These are phyloP conservation scores for Chrysopogon serrulatus DNA, from an alignment of 176 grass and related monocot species.

Conservation along the genomic window DNA sequence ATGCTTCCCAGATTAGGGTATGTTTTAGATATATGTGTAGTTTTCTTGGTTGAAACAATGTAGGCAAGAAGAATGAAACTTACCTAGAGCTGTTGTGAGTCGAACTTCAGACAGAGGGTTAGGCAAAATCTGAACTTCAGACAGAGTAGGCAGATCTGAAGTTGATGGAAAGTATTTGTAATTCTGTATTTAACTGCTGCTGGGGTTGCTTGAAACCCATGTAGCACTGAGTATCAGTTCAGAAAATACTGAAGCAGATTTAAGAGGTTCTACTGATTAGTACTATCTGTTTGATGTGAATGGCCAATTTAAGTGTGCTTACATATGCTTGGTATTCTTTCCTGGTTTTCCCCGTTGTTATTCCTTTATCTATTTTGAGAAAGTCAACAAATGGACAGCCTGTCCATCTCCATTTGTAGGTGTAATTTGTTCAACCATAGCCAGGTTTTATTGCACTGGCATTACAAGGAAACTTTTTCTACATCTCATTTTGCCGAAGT, in stretches of 20 bases:
- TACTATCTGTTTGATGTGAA: not conserved
- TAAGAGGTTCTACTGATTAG: not conserved
- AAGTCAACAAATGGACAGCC: not conserved
- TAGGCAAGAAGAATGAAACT: constrained; percentile 20
- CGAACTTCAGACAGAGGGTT: not conserved
- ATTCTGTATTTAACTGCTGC: not conserved
- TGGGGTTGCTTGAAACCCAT: constrained; percentile 13
- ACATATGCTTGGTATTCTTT: not conserved
- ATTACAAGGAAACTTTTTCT: not conserved
- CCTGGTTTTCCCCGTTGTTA: not conserved
- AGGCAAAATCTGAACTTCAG: constrained; percentile 6
- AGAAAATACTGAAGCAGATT: not conserved
- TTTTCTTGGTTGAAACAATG: constrained; percentile 23
- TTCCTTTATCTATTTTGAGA: not conserved
- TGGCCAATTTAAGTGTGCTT: not conserved
- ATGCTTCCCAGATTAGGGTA: constrained; percentile 26
- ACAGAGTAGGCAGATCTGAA: constrained; percentile 1
- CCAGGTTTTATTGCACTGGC: not conserved
- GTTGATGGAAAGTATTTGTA: not conserved
- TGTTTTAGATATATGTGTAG: constrained; percentile 37
- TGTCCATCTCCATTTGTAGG: not conserved
- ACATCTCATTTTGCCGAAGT: not conserved
- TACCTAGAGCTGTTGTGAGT: not conserved
- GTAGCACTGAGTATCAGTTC: not conserved
- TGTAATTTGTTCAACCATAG: not conserved